Percentiles rank a stretch among this genome's conserved stretches.
Conservation (phyloP, 768 basidiomycete genomes). For the Mycena floridula region DNA sequence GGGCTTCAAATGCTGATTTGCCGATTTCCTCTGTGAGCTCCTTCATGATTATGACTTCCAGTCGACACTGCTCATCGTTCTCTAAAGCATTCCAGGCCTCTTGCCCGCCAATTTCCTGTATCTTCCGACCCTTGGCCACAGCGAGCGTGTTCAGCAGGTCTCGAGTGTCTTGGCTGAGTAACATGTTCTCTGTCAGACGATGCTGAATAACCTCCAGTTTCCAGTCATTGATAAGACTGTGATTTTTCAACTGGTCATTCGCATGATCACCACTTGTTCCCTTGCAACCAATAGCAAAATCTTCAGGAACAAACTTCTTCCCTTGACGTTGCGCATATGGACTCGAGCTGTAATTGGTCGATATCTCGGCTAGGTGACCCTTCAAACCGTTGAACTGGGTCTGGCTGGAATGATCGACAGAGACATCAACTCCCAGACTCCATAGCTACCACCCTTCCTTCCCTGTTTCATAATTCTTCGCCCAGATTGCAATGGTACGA, state of each 20-base stretch:
- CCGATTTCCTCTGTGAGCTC: conserved; percentile 10
- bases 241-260: conserved; percentile 17
- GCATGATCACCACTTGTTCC: conserved; percentile 14
- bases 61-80: conserved; percentile 6
- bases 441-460: background rate
- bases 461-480: background rate
- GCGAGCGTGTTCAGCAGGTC: conserved; percentile 2
- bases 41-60: background rate
- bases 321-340: background rate
- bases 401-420: background rate
- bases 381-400: background rate
- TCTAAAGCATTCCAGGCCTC: conserved; percentile 9
- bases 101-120: conserved; percentile 11
- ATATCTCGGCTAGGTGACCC: background rate
- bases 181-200: conserved; percentile 9
- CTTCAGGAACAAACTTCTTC: background rate
- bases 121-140: background rate
- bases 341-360: background rate
- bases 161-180: conserved; percentile 1
- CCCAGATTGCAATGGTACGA: background rate
- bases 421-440: background rate
- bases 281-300: background rate
- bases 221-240: conserved; percentile 1
- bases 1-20: conserved; percentile 6
- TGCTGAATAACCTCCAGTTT: background rate